These are phyloP conservation scores for Uronychia setigera DNA, from an alignment of 73 alveolate genomes.

Conservation along the genomic window DNA sequence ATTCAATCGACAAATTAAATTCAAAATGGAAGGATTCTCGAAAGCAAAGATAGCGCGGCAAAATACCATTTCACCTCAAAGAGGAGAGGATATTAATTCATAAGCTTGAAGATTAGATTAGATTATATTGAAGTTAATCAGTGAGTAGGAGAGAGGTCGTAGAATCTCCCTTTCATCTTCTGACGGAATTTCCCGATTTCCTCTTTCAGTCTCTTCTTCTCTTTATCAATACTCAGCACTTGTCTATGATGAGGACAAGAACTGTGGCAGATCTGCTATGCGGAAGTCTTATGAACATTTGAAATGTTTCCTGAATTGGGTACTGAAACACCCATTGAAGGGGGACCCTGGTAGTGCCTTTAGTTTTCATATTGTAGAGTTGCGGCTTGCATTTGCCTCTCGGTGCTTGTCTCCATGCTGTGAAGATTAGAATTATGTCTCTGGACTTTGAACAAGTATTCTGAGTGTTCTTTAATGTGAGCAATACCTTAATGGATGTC, in stretches of 20 bases:
- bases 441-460: background rate
- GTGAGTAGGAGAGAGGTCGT: conserved; percentile 2
- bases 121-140: no score
- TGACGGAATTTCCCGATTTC: background rate
- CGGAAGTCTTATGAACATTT: no score
- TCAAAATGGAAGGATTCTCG: no score
- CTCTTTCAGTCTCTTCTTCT: background rate
- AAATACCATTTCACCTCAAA: no score
- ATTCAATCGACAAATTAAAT: no score
- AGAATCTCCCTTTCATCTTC: background rate
- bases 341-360: no score
- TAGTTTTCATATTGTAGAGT: background rate
- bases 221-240: background rate
- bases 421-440: background rate
- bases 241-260: background rate
- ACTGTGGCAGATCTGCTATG: background rate
- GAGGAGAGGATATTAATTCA: no score
- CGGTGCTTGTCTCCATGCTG: background rate
- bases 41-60: no score
- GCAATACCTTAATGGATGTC: background rate
- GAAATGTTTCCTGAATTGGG: no score
- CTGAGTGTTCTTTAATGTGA: background rate
- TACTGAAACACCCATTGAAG: no score
- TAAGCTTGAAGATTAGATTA: no score
- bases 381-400: background rate